Evolutionary conservation across 768 basidiomycete species (phyloP).

Genomic region (Phylloporus sp.): DNA sequence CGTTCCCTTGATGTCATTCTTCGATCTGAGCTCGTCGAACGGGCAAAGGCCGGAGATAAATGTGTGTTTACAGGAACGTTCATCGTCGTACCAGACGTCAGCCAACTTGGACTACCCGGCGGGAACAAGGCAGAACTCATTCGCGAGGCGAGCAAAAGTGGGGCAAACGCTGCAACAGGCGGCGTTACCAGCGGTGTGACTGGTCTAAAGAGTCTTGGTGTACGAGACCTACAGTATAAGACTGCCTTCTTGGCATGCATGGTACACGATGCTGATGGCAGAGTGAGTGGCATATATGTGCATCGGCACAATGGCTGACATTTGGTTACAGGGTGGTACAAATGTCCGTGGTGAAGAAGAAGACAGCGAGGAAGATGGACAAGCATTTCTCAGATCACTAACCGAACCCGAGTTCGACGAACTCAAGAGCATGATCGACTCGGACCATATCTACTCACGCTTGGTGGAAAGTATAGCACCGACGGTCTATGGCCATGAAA

Average conservation of each 20-base stretch:
- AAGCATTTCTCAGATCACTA: slow-evolving; percentile 82
- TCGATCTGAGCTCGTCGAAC: slow-evolving; percentile 91
- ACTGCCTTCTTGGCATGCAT: slow-evolving; percentile 98
- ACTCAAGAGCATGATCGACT: slow-evolving; percentile 88
- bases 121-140: slow-evolving; percentile 89
- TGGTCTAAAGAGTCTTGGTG: slow-evolving; percentile 90
- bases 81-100: slow-evolving; percentile 97
- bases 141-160: slow-evolving; percentile 71
- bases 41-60: slow-evolving; percentile 99
- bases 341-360: slow-evolving; percentile 91
- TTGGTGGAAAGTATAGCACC: slow-evolving; percentile 94
- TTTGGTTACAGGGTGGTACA: slow-evolving; percentile 58
- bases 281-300: slow-evolving; percentile 49
- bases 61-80: slow-evolving; percentile 97
- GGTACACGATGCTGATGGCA: slow-evolving; percentile 87
- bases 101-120: slow-evolving; percentile 91
- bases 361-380: slow-evolving; percentile 66
- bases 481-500: slow-evolving; percentile 97
- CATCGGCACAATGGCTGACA: not conserved
- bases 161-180: slow-evolving; percentile 53
- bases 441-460: slow-evolving; percentile 91
- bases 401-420: slow-evolving; percentile 96
- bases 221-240: slow-evolving; percentile 95
- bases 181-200: slow-evolving; percentile 81
- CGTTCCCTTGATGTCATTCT: slow-evolving; percentile 94